Conservation (phyloP, 1,284 basidiomycete genomes). For the Apiotrichum laibachii region DNA sequence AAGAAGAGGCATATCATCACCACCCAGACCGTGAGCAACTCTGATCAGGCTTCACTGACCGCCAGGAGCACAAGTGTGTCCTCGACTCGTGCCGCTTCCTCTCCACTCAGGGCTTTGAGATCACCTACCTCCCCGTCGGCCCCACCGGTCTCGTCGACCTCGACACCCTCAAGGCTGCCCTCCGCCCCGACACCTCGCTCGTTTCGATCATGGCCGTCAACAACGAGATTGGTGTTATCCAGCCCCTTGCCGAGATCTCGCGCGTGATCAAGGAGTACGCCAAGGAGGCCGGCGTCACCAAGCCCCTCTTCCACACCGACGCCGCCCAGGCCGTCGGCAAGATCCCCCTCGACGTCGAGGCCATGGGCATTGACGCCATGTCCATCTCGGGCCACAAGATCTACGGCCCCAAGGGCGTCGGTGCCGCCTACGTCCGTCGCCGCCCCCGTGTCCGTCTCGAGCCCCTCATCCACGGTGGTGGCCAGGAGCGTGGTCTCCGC, state of each 20-base stretch:
- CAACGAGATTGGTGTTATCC: conserved; percentile 99
- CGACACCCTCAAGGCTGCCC: conserved; percentile 70
- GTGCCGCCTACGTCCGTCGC: conserved; percentile 89
- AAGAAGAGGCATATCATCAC: conserved; percentile 89
- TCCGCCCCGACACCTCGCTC: conserved; percentile 79
- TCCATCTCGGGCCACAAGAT: conserved; percentile 97
- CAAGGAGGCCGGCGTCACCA: conserved; percentile 65
- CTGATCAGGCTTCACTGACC: background rate
- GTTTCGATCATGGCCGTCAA: conserved; percentile 99
- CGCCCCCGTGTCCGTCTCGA: conserved; percentile 91
- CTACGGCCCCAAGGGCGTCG: conserved; percentile 97
- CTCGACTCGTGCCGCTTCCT: conserved; percentile 95
- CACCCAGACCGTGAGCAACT: conserved; percentile 70
- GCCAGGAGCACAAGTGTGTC: conserved; percentile 97
- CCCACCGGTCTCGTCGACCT: conserved; percentile 79
- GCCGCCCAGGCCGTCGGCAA: conserved; percentile 95
- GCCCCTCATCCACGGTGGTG: conserved; percentile 92
- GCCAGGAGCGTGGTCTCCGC: conserved; percentile 92
- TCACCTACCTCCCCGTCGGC: conserved; percentile 94
- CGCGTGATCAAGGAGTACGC: conserved; percentile 60
- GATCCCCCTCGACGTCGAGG: conserved; percentile 88
- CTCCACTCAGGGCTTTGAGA: conserved; percentile 93
- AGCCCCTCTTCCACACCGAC: conserved; percentile 95
- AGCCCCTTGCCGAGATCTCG: conserved; percentile 95
- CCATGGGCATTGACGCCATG: conserved; percentile 92